Evolutionary conservation across 805 yeast species (phyloP).

Genomic region (Suhomyces emberorum): DNA sequence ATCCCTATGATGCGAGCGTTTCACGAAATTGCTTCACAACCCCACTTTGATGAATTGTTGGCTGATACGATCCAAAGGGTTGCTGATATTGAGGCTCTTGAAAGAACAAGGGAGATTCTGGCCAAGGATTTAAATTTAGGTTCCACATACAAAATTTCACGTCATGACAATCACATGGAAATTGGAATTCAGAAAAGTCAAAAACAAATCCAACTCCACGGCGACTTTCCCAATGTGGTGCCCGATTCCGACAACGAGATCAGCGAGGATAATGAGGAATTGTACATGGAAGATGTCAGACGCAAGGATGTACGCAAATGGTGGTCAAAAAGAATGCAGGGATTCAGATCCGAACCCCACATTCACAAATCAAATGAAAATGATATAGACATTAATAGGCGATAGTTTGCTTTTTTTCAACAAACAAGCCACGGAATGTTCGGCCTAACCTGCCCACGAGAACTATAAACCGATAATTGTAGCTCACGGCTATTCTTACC

Average conservation of each 20-base stretch:
- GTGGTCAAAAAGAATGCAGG: conserved; percentile 49
- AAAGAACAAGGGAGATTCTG: conserved; percentile 73
- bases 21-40: conserved; percentile 68
- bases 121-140: conserved; percentile 65
- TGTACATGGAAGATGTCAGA: conserved; percentile 20
- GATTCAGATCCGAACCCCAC: conserved; percentile 18
- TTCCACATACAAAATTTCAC: conserved; percentile 35
- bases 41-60: conserved; percentile 65
- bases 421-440: no score
- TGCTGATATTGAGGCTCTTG: conserved; percentile 70
- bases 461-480: no score
- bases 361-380: neutral
- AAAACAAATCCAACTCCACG: conserved; percentile 19
- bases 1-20: conserved; percentile 91
- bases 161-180: conserved; percentile 13
- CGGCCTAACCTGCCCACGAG: no score
- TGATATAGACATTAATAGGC: conserved; percentile 12
- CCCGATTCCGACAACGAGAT: conserved; percentile 10
- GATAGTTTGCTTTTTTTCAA: no score
- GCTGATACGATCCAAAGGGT: conserved; percentile 66
- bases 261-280: conserved; percentile 14
- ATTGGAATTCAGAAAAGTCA: conserved; percentile 14
- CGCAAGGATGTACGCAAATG: conserved; percentile 24
- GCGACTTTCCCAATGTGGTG: conserved; percentile 10
- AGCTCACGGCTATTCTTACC: conserved; percentile 1